Conservation (phyloP, 176 grass and related monocot species). For the Puya raimondii region DNA sequence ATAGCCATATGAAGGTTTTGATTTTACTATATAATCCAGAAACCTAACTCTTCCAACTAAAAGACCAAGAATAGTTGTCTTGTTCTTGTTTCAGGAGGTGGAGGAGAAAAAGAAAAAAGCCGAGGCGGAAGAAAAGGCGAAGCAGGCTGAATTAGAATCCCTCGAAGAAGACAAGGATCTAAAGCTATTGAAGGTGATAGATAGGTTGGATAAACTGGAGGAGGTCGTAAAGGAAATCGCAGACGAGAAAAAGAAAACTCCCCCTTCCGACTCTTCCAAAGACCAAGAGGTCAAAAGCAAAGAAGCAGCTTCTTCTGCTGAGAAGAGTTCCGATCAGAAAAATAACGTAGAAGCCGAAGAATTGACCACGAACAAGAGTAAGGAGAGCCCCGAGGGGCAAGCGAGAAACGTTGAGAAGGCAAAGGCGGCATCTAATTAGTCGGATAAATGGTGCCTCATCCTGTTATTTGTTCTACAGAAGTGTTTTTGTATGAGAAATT, state of each 20-base stretch:
- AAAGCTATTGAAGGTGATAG: slow-evolving; percentile 47
- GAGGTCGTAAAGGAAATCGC: slow-evolving; percentile 54
- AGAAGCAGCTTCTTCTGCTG: neutral
- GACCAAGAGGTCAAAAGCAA: slow-evolving; percentile 6
- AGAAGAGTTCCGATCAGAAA: slow-evolving; percentile 3
- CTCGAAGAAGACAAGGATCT: slow-evolving; percentile 43
- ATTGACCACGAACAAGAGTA: neutral
- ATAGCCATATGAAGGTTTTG: no score
- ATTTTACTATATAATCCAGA: no score
- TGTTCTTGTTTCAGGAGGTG: slow-evolving; percentile 43
- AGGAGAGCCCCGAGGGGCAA: neutral
- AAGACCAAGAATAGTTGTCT: slow-evolving; percentile 14
- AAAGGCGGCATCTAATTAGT: neutral
- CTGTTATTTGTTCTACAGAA: neutral
- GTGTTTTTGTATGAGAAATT: neutral
- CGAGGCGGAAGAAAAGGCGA: slow-evolving; percentile 50
- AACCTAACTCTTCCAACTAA: neutral
- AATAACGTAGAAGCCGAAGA: neutral
- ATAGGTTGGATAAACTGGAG: slow-evolving; percentile 66
- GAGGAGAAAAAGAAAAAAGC: slow-evolving; percentile 57
- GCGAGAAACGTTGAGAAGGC: slow-evolving; percentile 1
- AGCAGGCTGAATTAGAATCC: slow-evolving; percentile 49
- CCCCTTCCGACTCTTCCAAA: slow-evolving; percentile 11
- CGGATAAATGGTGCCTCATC: neutral
- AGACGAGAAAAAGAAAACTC: slow-evolving; percentile 41